phyloP scores from a whole-genome alignment of 352 stramenopile genomes.

The Aphanomyces euteiches region DNA sequence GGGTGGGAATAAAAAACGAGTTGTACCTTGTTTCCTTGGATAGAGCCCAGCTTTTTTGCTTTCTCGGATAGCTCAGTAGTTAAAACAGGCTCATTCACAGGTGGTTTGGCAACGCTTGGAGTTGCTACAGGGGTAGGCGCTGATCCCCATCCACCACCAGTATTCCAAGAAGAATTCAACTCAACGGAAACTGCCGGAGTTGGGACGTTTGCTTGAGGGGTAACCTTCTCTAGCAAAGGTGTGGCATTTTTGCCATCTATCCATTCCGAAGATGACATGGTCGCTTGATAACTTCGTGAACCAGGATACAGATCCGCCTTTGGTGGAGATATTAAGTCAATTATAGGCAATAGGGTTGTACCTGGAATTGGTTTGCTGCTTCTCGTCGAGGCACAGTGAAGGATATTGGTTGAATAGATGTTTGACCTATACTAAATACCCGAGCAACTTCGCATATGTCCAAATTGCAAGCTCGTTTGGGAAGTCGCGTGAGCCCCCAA shows the following conservation, averaged over 20 bases:
- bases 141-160: not conserved
- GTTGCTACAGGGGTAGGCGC: not conserved
- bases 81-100: not conserved
- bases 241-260: slow-evolving; percentile 40
- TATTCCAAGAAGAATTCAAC: not conserved
- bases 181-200: not conserved
- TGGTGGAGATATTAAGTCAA: not conserved
- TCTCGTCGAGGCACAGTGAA: slow-evolving; percentile 67
- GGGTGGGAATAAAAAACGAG: not conserved
- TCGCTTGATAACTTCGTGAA: slow-evolving; percentile 40
- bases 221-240: slow-evolving; percentile 42
- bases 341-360: not conserved
- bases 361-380: slow-evolving; percentile 56
- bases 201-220: not conserved
- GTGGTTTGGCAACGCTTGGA: slow-evolving; percentile 12
- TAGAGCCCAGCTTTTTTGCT: slow-evolving; percentile 56
- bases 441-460: slow-evolving; percentile 58
- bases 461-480: slow-evolving; percentile 53
- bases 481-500: slow-evolving; percentile 48
- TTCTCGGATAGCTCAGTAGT: slow-evolving; percentile 50
- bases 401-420: slow-evolving; percentile 48
- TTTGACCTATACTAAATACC: slow-evolving; percentile 52
- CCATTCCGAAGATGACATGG: slow-evolving; percentile 50
- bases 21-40: slow-evolving; percentile 66
- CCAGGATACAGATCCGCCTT: slow-evolving; percentile 68